phyloP scores from a whole-genome alignment of 306 rosid genomes.

The Medicago arabica region DNA sequence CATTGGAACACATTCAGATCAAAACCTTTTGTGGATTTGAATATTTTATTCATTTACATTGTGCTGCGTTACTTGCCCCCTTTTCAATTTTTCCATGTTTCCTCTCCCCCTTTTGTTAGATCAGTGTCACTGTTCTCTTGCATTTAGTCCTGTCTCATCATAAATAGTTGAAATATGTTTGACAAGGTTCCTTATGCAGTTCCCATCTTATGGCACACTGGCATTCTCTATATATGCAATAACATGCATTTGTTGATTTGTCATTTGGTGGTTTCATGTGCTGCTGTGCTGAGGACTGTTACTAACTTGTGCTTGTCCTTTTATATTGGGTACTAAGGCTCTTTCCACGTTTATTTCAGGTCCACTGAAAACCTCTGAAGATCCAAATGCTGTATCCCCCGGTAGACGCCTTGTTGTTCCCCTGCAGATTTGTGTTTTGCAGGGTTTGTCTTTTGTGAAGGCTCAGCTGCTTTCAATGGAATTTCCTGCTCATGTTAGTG shows the following conservation, averaged over 20 bases:
- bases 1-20: conserved; percentile 30
- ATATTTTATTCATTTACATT: conserved; percentile 19
- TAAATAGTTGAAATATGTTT: conserved; percentile 15
- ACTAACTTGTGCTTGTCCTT: background rate
- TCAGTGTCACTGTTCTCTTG: conserved; percentile 32
- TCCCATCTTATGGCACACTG: conserved; percentile 27
- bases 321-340: conserved; percentile 30
- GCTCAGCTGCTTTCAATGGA: conserved; percentile 98
- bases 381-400: conserved; percentile 72
- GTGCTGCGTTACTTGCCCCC: background rate
- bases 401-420: conserved; percentile 94
- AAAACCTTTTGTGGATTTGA: conserved; percentile 29
- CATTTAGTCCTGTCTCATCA: conserved; percentile 5
- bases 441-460: conserved; percentile 90
- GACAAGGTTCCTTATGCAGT: conserved; percentile 20
- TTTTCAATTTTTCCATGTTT: conserved; percentile 11
- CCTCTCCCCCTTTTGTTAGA: background rate
- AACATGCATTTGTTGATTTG: conserved; percentile 13
- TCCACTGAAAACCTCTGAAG: conserved; percentile 60
- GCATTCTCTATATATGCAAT: conserved; percentile 9
- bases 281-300: conserved; percentile 15
- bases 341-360: conserved; percentile 56
- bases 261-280: conserved; percentile 32
- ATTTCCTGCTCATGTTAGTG: conserved; percentile 92
- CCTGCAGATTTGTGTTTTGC: conserved; percentile 87